A percentile compares a stretch with the other conserved stretches of the same genome.
These are phyloP conservation scores for Leccinum subgranulosum DNA, from an alignment of 768 basidiomycete genomes.

Conservation along the genomic window DNA sequence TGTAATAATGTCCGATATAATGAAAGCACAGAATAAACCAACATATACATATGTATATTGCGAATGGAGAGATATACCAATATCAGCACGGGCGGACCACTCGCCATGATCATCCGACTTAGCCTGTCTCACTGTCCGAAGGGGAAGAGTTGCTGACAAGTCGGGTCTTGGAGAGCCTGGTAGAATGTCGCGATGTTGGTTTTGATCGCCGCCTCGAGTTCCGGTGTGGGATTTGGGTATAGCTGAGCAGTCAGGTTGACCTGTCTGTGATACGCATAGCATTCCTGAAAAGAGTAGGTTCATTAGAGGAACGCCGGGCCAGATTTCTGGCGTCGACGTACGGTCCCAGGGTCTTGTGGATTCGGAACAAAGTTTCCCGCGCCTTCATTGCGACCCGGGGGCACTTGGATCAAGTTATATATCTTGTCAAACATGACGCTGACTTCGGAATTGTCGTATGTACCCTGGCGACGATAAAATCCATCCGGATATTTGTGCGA, in stretches of 20 bases:
- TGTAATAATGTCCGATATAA: too few relatives aligned
- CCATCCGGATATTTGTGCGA: slow-evolving; percentile 18
- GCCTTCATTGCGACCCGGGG: slow-evolving; percentile 18
- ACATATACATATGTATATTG: too few relatives aligned
- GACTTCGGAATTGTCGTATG: slow-evolving; percentile 8
- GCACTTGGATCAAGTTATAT: slow-evolving; percentile 1
- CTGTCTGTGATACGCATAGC: slow-evolving; percentile 21
- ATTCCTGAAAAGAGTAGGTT: slow-evolving; percentile 7
- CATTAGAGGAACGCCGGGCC: background rate
- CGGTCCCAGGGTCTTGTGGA: slow-evolving; percentile 5
- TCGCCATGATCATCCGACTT: background rate
- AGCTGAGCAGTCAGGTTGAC: slow-evolving; percentile 16
- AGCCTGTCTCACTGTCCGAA: slow-evolving; percentile 9
- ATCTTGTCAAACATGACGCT: background rate
- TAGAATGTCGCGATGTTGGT: slow-evolving; percentile 17
- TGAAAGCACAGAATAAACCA: too few relatives aligned
- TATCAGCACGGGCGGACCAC: background rate
- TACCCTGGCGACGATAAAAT: slow-evolving; percentile 16
- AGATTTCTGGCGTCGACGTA: slow-evolving; percentile 2
- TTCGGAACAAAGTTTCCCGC: slow-evolving; percentile 14
- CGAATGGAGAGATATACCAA: too few relatives aligned
- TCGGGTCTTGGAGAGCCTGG: slow-evolving; percentile 5
- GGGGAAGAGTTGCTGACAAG: slow-evolving; percentile 18
- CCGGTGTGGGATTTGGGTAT: slow-evolving; percentile 20
- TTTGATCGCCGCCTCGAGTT: slow-evolving; percentile 22